Evolutionary conservation across 495 filamentous ascomycete species (phyloP).

Genomic region (Penicillium cataractarum): DNA sequence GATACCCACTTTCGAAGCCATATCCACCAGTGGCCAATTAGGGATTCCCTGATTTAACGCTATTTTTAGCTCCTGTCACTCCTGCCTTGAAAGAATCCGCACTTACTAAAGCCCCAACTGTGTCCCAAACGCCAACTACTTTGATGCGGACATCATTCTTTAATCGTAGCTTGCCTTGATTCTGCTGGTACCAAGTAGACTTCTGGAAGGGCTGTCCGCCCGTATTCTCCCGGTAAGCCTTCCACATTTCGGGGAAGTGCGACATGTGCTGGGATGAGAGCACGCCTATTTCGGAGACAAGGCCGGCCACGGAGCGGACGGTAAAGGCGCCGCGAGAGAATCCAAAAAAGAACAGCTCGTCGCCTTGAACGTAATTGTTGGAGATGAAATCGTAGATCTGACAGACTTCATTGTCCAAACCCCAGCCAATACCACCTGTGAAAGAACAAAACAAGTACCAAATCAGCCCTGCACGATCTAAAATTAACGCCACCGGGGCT

Average conservation of each 20-base stretch:
- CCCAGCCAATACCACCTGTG: conserved; percentile 15
- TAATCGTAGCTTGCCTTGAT: neutral
- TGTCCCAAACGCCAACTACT: conserved; percentile 63
- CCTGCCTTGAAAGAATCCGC: neutral
- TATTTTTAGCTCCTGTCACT: conserved; percentile 3
- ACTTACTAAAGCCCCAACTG: conserved; percentile 47
- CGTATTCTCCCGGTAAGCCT: conserved; percentile 46
- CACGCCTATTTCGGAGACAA: conserved; percentile 54
- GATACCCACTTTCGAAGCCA: conserved; percentile 9
- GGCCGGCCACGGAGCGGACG: conserved; percentile 54
- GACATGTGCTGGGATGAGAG: conserved; percentile 42
- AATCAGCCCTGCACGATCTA: neutral
- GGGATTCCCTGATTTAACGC: conserved; percentile 12
- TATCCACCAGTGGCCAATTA: conserved; percentile 5
- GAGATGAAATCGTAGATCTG: conserved; percentile 13
- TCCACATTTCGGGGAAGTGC: conserved; percentile 45
- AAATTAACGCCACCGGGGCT: neutral
- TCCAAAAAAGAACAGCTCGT: conserved; percentile 61
- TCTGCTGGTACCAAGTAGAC: conserved; percentile 12
- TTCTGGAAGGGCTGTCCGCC: conserved; percentile 18
- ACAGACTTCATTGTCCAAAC: conserved; percentile 17
- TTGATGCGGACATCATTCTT: conserved; percentile 20
- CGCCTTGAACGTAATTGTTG: conserved; percentile 50
- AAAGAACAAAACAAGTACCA: neutral
- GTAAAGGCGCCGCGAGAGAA: conserved; percentile 64